Evolutionary conservation across 139 green algal genomes (phyloP).

Genomic region (Chlorella sp.): DNA sequence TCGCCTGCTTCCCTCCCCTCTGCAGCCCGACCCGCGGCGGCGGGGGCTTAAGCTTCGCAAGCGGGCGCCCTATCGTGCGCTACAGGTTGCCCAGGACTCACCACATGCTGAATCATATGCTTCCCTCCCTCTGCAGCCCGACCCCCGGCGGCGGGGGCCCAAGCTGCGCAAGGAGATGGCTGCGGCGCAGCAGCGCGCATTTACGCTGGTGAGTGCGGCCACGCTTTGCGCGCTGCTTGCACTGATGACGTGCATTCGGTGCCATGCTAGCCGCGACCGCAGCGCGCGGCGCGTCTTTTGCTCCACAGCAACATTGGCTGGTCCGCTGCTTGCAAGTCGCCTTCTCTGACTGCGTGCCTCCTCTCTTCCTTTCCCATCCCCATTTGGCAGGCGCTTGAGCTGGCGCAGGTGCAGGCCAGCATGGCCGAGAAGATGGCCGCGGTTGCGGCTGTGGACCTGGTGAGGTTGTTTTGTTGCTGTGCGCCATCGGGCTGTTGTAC

Average conservation of each 20-base stretch:
- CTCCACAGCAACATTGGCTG: neutral
- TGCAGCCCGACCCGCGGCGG: too few relatives aligned
- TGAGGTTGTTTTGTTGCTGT: too few relatives aligned
- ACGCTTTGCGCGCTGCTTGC: too few relatives aligned
- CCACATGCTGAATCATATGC: too few relatives aligned
- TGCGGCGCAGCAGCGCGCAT: neutral
- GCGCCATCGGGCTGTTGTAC: too few relatives aligned
- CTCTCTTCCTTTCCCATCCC: neutral
- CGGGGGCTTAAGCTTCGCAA: neutral
- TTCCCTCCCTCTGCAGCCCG: too few relatives aligned
- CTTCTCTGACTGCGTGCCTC: neutral
- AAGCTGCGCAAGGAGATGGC: slow-evolving; percentile 3
- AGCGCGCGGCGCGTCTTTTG: neutral
- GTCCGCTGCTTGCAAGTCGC: neutral
- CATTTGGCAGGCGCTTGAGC: neutral
- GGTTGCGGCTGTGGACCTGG: slow-evolving; percentile 13
- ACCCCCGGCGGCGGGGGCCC: neutral
- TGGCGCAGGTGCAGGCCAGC: slow-evolving; percentile 4
- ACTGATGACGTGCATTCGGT: too few relatives aligned
- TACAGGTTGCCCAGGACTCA: too few relatives aligned
- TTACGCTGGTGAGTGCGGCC: neutral
- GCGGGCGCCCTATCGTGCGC: too few relatives aligned
- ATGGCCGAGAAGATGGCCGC: slow-evolving; percentile 1
- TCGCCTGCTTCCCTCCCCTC: too few relatives aligned
- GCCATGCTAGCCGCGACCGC: too few relatives aligned